Percentiles rank a stretch among this genome's conserved stretches.
phyloP scores from a whole-genome alignment of 331 rosid genomes.

The Quercus tomentella region DNA sequence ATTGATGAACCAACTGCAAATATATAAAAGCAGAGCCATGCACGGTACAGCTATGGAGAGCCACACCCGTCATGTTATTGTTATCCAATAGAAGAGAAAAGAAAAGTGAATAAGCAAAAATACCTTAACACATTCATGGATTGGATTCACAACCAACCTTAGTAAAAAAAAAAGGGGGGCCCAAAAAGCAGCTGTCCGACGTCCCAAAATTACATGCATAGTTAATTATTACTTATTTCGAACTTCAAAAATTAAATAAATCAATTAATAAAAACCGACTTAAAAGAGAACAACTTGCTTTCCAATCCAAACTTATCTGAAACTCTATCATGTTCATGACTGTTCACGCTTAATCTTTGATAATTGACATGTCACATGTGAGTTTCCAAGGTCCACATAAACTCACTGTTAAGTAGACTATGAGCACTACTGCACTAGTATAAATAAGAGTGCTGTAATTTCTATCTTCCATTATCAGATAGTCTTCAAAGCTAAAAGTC shows the following conservation, averaged over 20 bases:
- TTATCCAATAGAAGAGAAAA: background rate
- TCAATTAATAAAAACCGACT: too few species aligned
- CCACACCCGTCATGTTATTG: too few species aligned
- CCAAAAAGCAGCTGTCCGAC: too few species aligned
- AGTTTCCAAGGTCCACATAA: constrained; percentile 54
- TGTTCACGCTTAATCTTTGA: constrained; percentile 22
- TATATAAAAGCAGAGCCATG: background rate
- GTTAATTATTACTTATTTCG: background rate
- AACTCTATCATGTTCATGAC: constrained; percentile 57
- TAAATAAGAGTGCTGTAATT: constrained; percentile 35
- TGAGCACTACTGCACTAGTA: constrained; percentile 5
- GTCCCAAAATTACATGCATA: constrained; percentile 7
- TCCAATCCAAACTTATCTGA: constrained; percentile 11
- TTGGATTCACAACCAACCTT: constrained; percentile 18
- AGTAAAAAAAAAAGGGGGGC: background rate
- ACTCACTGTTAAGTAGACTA: background rate
- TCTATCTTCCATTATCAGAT: constrained; percentile 3
- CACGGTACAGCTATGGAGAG: background rate
- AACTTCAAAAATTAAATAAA: background rate
- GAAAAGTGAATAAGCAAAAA: background rate
- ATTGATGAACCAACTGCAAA: too few species aligned
- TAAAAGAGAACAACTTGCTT: constrained; percentile 32
- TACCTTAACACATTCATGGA: constrained; percentile 12
- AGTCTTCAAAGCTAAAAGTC: background rate
- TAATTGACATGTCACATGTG: constrained; percentile 35